A percentile compares a stretch with the other conserved stretches of the same genome.
Conservation (phyloP, 176 grass and related monocot genomes). For the Rhynchospora breviuscula region DNA sequence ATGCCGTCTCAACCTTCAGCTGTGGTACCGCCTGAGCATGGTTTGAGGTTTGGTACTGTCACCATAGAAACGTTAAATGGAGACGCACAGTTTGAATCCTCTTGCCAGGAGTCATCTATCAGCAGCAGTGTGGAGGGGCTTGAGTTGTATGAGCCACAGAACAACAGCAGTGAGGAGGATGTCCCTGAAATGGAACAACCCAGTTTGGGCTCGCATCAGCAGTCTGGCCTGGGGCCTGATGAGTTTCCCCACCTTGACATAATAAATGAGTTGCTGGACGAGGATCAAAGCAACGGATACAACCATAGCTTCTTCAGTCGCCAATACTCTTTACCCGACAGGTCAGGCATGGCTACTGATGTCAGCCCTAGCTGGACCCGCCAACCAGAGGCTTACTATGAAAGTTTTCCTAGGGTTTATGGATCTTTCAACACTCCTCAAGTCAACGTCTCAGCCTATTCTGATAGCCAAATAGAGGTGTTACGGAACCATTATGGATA, state of each 20-base stretch:
- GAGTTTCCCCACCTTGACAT: slow-evolving; percentile 89
- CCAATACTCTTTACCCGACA: slow-evolving; percentile 38
- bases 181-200: slow-evolving; percentile 26
- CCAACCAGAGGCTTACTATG: slow-evolving; percentile 38
- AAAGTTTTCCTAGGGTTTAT: slow-evolving; percentile 46
- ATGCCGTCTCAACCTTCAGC: slow-evolving; percentile 38
- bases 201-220: slow-evolving; percentile 32
- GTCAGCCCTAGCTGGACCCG: slow-evolving; percentile 32
- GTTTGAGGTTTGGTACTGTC: slow-evolving; percentile 49
- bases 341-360: slow-evolving; percentile 25
- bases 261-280: slow-evolving; percentile 85
- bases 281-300: slow-evolving; percentile 46
- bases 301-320: slow-evolving; percentile 31
- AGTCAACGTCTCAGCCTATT: slow-evolving; percentile 31
- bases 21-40: slow-evolving; percentile 33
- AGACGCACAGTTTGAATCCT: slow-evolving; percentile 8
- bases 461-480: slow-evolving; percentile 36
- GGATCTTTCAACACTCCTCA: slow-evolving; percentile 36
- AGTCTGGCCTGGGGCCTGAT: slow-evolving; percentile 32
- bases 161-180: slow-evolving; percentile 29
- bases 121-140: slow-evolving; percentile 35
- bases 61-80: slow-evolving; percentile 40
- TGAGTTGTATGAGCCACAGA: slow-evolving; percentile 25
- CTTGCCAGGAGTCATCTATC: not conserved
- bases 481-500: slow-evolving; percentile 44